Evolutionary conservation across 176 grass and related monocot species (phyloP).

Genomic region (Guadua angustifolia): DNA sequence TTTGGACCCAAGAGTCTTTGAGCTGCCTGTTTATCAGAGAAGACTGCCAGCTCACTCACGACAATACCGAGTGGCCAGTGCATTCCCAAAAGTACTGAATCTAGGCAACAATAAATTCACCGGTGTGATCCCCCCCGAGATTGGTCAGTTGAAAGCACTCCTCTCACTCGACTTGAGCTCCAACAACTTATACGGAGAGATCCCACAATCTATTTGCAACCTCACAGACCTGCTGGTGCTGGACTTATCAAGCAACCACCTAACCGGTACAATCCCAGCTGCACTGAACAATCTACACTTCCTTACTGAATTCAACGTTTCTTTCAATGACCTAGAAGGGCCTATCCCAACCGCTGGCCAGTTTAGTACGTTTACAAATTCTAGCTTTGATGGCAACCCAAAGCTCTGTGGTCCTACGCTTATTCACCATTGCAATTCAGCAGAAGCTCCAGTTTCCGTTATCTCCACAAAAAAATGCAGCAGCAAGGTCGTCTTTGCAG

Average conservation of each 20-base stretch:
- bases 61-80: background rate
- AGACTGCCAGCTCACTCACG: background rate
- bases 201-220: conserved; percentile 24
- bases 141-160: conserved; percentile 17
- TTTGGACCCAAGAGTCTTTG: background rate
- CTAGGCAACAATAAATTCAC: conserved; percentile 6
- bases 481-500: too few relatives aligned
- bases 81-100: background rate
- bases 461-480: too few relatives aligned
- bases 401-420: conserved; percentile 33
- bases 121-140: background rate
- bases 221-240: conserved; percentile 41
- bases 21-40: conserved; percentile 34
- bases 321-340: conserved; percentile 42
- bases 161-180: background rate
- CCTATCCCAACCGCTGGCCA: conserved; percentile 34
- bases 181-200: conserved; percentile 31
- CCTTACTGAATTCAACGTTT: conserved; percentile 41
- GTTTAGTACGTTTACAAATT: conserved; percentile 29
- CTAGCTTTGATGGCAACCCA: conserved; percentile 30
- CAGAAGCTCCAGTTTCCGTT: too few relatives aligned
- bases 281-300: conserved; percentile 13
- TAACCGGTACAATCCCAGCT: conserved; percentile 31
- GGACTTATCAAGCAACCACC: conserved; percentile 22
- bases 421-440: background rate